These are phyloP conservation scores for Hericium rajendrae DNA, from an alignment of 768 basidiomycete genomes.

Conservation along the genomic window DNA sequence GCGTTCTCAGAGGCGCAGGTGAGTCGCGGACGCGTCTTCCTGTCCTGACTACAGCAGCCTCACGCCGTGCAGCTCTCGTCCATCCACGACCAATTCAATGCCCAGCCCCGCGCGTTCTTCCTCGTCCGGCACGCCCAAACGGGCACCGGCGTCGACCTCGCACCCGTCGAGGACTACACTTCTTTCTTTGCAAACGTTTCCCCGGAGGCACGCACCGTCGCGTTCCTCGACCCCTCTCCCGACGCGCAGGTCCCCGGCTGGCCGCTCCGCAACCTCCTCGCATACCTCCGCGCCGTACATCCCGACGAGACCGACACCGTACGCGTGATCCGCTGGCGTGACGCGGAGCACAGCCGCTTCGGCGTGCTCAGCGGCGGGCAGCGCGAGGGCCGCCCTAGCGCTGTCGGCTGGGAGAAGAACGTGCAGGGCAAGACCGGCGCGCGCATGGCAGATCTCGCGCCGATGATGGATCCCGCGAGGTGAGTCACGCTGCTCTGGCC, in stretches of 20 bases:
- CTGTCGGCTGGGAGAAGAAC: conserved; percentile 97
- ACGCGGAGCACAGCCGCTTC: conserved; percentile 50
- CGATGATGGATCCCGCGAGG: conserved; percentile 93
- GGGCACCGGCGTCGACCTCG: conserved; percentile 30
- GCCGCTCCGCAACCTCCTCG: conserved; percentile 88
- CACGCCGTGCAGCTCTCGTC: conserved; percentile 32
- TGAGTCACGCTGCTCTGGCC: conserved; percentile 18
- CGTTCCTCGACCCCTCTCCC: conserved; percentile 69
- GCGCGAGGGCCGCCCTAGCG: conserved; percentile 35
- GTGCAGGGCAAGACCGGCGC: conserved; percentile 79
- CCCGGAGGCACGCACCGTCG: conserved; percentile 18
- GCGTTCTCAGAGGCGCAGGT: conserved; percentile 36
- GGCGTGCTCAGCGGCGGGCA: conserved; percentile 37
- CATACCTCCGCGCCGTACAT: conserved; percentile 61
- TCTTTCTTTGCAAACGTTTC: conserved; percentile 44
- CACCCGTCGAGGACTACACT: conserved; percentile 46
- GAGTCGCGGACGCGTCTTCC: conserved; percentile 9
- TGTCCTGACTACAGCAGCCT: background rate
- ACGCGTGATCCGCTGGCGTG: conserved; percentile 72
- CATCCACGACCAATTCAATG: conserved; percentile 41
- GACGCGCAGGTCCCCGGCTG: conserved; percentile 51
- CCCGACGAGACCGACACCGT: conserved; percentile 38
- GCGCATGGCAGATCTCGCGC: conserved; percentile 80
- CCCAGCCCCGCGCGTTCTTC: conserved; percentile 46
- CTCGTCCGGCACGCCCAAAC: conserved; percentile 34